Percentiles rank a stretch among this genome's conserved stretches.
phyloP scores from a whole-genome alignment of 1,284 basidiomycete species.

The Tilletia indica region DNA sequence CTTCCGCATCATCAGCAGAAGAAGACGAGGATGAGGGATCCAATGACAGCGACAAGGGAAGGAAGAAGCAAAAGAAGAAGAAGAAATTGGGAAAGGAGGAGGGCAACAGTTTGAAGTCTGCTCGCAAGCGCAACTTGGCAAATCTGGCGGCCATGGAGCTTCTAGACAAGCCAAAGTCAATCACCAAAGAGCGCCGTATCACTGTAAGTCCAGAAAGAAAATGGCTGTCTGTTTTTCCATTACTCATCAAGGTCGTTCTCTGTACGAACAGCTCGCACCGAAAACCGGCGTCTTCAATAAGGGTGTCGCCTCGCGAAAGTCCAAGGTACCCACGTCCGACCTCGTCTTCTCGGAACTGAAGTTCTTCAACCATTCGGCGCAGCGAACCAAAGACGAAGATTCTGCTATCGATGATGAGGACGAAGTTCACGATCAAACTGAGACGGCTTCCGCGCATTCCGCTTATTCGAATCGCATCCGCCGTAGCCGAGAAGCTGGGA shows the following conservation, averaged over 20 bases:
- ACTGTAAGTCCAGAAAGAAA: background rate
- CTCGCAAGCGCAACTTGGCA: background rate
- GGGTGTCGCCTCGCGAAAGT: background rate
- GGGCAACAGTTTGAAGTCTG: background rate
- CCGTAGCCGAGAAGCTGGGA: too few relatives aligned
- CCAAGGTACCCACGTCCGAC: background rate
- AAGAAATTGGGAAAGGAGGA: background rate
- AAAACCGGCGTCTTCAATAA: constrained; percentile 12
- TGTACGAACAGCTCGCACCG: background rate
- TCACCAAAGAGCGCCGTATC: background rate
- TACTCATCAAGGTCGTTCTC: background rate
- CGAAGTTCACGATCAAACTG: too few relatives aligned
- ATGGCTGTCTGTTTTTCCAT: background rate
- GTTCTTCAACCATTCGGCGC: background rate
- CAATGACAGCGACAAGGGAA: background rate
- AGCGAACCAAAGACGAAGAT: background rate
- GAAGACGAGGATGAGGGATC: background rate
- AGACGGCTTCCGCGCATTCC: too few relatives aligned
- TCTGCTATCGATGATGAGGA: background rate
- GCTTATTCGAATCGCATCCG: too few relatives aligned
- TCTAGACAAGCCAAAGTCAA: background rate
- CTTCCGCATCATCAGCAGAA: too few relatives aligned
- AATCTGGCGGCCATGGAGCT: background rate
- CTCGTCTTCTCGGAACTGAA: constrained; percentile 1
- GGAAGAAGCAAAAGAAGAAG: background rate